These are phyloP conservation scores for Blastomyces parvus DNA, from an alignment of 2,329 filamentous ascomycete genomes.

Conservation along the genomic window DNA sequence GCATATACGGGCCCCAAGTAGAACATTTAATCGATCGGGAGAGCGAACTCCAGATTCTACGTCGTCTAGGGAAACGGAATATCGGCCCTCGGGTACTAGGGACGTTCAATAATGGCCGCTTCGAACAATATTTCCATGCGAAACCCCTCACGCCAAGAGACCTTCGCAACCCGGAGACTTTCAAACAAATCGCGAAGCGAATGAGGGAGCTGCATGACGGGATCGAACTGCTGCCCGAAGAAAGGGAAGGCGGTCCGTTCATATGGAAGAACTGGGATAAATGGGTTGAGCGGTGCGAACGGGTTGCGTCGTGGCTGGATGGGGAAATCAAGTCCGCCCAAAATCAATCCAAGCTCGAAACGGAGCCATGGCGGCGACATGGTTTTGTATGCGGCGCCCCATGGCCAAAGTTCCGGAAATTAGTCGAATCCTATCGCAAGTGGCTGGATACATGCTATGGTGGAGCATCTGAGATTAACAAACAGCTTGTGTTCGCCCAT, in stretches of 20 bases:
- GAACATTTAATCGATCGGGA: constrained; percentile 94
- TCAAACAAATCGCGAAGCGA: constrained; percentile 87
- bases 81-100: constrained; percentile 87
- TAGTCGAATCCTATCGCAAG: constrained; percentile 66
- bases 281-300: constrained; percentile 60
- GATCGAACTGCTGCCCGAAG: constrained; percentile 70
- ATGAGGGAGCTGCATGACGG: constrained; percentile 95
- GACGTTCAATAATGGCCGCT: constrained; percentile 88
- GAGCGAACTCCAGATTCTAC: constrained; percentile 75
- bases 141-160: constrained; percentile 67
- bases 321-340: constrained; percentile 47
- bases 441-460: constrained; percentile 67
- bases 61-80: constrained; percentile 76
- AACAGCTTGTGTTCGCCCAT: constrained; percentile 84
- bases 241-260: constrained; percentile 67
- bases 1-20: constrained; percentile 89
- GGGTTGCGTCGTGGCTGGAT: constrained; percentile 45
- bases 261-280: constrained; percentile 93
- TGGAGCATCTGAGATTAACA: constrained; percentile 55
- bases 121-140: constrained; percentile 89
- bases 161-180: constrained; percentile 71
- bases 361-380: constrained; percentile 54
- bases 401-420: constrained; percentile 67
- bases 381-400: constrained; percentile 75
- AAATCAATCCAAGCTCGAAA: constrained; percentile 33